Base-by-base conservation (phyloP, 768 basidiomycete species). In the Serpula lacrymans region DNA sequence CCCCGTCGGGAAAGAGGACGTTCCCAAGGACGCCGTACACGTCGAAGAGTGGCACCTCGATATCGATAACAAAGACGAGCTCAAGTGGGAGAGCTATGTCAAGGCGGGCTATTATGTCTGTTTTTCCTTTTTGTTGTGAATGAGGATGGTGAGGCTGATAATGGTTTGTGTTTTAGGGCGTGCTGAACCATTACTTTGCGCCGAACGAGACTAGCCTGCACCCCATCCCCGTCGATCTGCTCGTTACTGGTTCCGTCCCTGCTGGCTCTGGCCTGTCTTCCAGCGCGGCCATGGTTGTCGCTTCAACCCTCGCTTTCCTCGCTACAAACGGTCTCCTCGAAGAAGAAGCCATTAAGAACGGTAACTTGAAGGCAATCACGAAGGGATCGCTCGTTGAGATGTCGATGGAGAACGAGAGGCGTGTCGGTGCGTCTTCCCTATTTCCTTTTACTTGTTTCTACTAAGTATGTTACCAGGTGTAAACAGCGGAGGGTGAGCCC, bases 241-340 rank as follows among this genome's bases (percentile, higher is more conserved):
- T 92, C 4, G 78, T 90, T 9, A 80, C 82, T 0, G 93, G 93
- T 1, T 77, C 82, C 9, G 84, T 96, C 2, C 92, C 92, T 0
- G 77, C 88, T 2, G 93, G 91, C 0, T 85, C 88, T 1, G 92
- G 93, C 1, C 66, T 95, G 4, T 90, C 87, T 6, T 90, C 87
- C 3, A 90, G 87, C 48, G 88, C 89, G 0, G 92, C 92, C 0
- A 85, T 95, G 80, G 88, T 92, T 24, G 88, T 94, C 17, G 86
- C 88, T 0, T 88, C 86, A 28, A 85, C 89, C 0, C 68, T 94
- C 22, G 78, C 84, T 0, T 88, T 93, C 57, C 65, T 93, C 20
- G 82, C 82, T 5, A 78, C 82, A 30, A 91, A 93, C 46, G 77
- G 77, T 38, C 82, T 88, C 55, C 61, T 73, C 10, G 56, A 61